Conservation (phyloP, 768 basidiomycete species). For the Tricholoma furcatifolium region DNA sequence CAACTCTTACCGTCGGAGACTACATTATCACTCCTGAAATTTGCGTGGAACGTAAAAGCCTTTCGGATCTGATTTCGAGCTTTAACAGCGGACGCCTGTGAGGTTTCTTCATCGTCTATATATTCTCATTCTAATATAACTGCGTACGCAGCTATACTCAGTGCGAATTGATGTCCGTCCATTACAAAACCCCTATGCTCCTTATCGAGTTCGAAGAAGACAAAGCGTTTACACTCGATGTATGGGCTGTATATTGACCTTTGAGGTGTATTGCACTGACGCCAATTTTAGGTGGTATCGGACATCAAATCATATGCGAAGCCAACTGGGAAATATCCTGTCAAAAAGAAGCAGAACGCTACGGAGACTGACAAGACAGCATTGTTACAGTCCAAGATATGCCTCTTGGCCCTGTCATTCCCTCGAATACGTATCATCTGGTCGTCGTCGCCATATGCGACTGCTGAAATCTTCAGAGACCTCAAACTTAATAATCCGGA, state of each 20-base stretch:
- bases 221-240: conserved; percentile 90
- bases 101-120: conserved; percentile 30
- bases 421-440: conserved; percentile 93
- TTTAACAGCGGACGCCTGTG: conserved; percentile 93
- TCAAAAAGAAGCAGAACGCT: conserved; percentile 43
- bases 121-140: background rate
- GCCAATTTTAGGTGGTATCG: conserved; percentile 46
- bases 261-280: background rate
- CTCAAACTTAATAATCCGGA: conserved; percentile 80
- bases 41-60: conserved; percentile 93
- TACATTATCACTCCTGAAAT: conserved; percentile 95
- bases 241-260: conserved; percentile 25
- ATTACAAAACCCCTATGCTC: conserved; percentile 92
- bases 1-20: conserved; percentile 92
- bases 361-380: conserved; percentile 34
- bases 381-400: conserved; percentile 87
- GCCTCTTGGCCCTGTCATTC: conserved; percentile 85
- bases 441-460: conserved; percentile 94
- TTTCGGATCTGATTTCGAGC: conserved; percentile 89
- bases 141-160: conserved; percentile 85
- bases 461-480: conserved; percentile 89
- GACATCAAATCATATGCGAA: conserved; percentile 72
- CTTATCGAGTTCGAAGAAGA: conserved; percentile 98
- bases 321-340: conserved; percentile 52
- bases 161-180: conserved; percentile 94